Percentiles rank a stretch among this genome's conserved stretches.
These are phyloP conservation scores for Pythium phragmitis DNA, from an alignment of 352 stramenopile species.

Conservation along the genomic window DNA sequence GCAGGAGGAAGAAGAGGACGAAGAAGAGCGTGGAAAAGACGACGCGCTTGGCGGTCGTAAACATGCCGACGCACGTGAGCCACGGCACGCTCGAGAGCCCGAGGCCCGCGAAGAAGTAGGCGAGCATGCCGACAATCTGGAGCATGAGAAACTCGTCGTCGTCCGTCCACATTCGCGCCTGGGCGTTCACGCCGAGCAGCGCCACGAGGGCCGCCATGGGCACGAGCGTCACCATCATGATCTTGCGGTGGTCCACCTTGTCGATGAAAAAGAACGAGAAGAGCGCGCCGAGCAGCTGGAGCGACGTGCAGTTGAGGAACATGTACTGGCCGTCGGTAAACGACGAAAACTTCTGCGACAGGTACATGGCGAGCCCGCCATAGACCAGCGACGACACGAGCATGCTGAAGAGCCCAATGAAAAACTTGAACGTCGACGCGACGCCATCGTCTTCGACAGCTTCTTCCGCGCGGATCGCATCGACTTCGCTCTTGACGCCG, in stretches of 20 bases:
- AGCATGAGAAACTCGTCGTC: constrained; percentile 64
- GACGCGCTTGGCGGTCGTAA: constrained; percentile 59
- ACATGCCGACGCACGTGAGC: constrained; percentile 71
- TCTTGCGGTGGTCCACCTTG: constrained; percentile 68
- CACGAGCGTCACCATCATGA: constrained; percentile 70
- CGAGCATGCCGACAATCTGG: constrained; percentile 61
- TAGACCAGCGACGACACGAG: constrained; percentile 65
- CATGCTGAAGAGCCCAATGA: constrained; percentile 65
- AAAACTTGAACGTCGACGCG: constrained; percentile 58
- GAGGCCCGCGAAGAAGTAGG: constrained; percentile 81
- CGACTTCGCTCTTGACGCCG: constrained; percentile 67
- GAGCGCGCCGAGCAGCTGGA: constrained; percentile 71
- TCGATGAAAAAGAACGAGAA: constrained; percentile 90
- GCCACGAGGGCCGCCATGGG: constrained; percentile 38
- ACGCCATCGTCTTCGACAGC: constrained; percentile 33
- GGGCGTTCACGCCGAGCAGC: constrained; percentile 58
- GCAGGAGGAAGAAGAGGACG: constrained; percentile 73
- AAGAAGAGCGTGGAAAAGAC: constrained; percentile 69
- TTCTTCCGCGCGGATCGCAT: constrained; percentile 78
- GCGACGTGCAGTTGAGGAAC: constrained; percentile 70
- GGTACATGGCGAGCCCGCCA: constrained; percentile 72
- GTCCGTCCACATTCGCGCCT: constrained; percentile 46
- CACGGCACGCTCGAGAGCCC: constrained; percentile 73
- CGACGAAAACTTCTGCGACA: constrained; percentile 55
- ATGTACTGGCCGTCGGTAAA: constrained; percentile 72